Conservation (phyloP, 345 rosid species). For the Bruguiera sexangula region DNA sequence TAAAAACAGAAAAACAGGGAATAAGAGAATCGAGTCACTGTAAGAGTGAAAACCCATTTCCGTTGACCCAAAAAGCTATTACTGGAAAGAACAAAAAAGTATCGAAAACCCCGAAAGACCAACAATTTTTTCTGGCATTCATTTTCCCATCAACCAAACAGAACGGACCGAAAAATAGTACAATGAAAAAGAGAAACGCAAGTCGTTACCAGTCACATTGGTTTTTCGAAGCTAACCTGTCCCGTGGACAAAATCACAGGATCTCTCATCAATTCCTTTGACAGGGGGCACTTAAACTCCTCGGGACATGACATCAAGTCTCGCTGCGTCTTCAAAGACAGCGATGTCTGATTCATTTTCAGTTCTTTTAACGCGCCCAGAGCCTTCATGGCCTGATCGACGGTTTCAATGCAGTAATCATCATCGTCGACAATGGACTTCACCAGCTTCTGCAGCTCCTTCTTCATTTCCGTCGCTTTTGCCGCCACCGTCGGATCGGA, state of each 20-base stretch:
- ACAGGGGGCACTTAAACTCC: constrained; percentile 79
- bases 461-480: constrained; percentile 62
- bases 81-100: background rate
- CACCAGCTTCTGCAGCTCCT: constrained; percentile 62
- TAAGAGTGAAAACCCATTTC: background rate
- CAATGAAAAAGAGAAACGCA: background rate
- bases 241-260: constrained; percentile 90
- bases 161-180: background rate
- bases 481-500: constrained; percentile 65
- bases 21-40: background rate
- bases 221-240: constrained; percentile 46
- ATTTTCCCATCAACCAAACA: constrained; percentile 19
- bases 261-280: constrained; percentile 87
- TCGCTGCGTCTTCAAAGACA: constrained; percentile 38
- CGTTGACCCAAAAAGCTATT: background rate
- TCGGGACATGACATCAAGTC: constrained; percentile 62
- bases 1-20: too few species aligned
- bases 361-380: constrained; percentile 51
- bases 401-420: constrained; percentile 43
- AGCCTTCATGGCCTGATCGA: constrained; percentile 68
- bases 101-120: background rate
- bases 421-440: constrained; percentile 62
- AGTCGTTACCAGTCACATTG: too few species aligned
- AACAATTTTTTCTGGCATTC: background rate
- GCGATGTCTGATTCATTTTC: constrained; percentile 50